phyloP scores from a whole-genome alignment of 1,139 yeast genomes.

The Meyerozyma carpophila region DNA sequence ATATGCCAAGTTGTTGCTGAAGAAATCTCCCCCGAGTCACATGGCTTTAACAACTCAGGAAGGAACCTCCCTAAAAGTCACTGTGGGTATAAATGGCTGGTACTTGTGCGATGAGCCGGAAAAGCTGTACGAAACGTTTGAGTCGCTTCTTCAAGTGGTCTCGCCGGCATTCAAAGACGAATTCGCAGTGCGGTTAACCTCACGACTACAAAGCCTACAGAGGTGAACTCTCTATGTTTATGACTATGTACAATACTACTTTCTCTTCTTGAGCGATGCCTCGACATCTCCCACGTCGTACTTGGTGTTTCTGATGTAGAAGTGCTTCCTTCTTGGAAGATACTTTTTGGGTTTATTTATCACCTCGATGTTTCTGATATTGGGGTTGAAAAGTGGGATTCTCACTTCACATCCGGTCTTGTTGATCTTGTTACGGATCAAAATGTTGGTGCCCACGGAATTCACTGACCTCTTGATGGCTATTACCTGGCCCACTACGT shows the following conservation, averaged over 20 bases:
- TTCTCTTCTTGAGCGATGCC: slow-evolving; percentile 28
- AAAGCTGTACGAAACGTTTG: slow-evolving; percentile 16
- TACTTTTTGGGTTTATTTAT: slow-evolving; percentile 67
- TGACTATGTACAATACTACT: slow-evolving; percentile 11
- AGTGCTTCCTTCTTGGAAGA: slow-evolving; percentile 73
- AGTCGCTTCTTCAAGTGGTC: slow-evolving; percentile 12
- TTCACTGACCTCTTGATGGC: slow-evolving; percentile 61
- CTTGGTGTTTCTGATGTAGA: slow-evolving; percentile 78
- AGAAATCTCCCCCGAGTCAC: slow-evolving; percentile 4
- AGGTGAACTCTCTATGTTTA: slow-evolving; percentile 1
- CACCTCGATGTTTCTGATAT: slow-evolving; percentile 66
- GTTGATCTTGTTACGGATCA: slow-evolving; percentile 73
- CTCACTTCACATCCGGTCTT: slow-evolving; percentile 79
- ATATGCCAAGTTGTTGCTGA: not conserved
- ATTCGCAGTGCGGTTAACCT: slow-evolving; percentile 6
- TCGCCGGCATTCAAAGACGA: slow-evolving; percentile 5
- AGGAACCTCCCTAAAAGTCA: slow-evolving; percentile 14
- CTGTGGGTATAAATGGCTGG: slow-evolving; percentile 36
- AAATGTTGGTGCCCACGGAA: slow-evolving; percentile 63
- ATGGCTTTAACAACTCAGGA: slow-evolving; percentile 17
- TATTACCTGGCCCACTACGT: slow-evolving; percentile 70
- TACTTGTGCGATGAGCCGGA: slow-evolving; percentile 6
- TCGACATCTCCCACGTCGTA: slow-evolving; percentile 81
- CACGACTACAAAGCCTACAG: not conserved
- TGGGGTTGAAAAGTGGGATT: slow-evolving; percentile 75